Percentiles rank a stretch among this genome's conserved stretches.
Evolutionary conservation across 176 grass and related monocot genomes (phyloP).

Genomic region (Phragmites australis): DNA sequence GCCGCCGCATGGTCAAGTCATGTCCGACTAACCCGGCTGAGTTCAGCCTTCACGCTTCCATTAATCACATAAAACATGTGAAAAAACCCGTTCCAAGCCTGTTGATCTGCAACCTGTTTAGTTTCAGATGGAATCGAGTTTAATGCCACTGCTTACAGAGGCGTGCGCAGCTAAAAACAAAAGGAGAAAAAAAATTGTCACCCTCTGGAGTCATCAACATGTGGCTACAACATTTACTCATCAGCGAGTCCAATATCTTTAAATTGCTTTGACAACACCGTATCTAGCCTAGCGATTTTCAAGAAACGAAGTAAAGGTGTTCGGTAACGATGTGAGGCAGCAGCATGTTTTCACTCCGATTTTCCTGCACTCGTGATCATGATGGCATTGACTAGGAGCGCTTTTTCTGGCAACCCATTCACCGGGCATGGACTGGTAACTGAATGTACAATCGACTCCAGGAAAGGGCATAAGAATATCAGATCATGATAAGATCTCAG

Average conservation of each 20-base stretch:
- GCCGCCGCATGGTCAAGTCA: neutral
- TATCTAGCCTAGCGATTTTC: neutral
- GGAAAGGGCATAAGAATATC: neutral
- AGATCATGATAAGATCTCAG: too few species aligned
- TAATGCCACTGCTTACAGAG: too few species aligned
- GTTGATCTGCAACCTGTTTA: neutral
- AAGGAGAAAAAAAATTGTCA: neutral
- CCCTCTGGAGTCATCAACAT: neutral
- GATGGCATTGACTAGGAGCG: neutral
- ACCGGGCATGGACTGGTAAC: neutral
- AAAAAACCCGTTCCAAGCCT: neutral
- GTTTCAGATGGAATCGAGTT: neutral
- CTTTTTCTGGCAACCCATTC: neutral
- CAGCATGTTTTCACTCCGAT: neutral
- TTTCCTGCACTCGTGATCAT: neutral
- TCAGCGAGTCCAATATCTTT: neutral
- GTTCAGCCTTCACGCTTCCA: neutral
- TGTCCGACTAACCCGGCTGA: neutral
- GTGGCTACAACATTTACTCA: neutral
- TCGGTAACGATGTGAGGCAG: neutral
- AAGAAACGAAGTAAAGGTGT: neutral
- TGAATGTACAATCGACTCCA: neutral
- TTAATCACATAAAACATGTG: neutral
- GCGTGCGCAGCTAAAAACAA: neutral
- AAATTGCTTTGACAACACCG: neutral